A percentile compares a stretch with the other conserved stretches of the same genome.
phyloP scores from a whole-genome alignment of 306 rosid genomes.

The Crataegus laevigata region DNA sequence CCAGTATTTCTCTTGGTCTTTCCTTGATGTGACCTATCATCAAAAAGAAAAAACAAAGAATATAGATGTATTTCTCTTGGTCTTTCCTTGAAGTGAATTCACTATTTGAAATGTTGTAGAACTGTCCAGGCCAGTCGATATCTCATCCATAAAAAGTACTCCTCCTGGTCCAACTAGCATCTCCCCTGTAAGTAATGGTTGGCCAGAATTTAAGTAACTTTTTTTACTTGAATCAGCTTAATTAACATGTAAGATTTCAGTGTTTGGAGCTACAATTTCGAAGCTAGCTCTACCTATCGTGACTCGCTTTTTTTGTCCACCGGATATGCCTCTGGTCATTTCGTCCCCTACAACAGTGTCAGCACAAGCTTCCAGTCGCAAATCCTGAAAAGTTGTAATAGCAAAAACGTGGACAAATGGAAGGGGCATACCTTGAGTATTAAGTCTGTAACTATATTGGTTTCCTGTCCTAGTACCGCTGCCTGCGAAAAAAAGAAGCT shows the following conservation, averaged over 20 bases:
- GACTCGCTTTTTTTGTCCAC: no score
- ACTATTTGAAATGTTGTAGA: constrained; percentile 57
- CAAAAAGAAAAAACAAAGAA: no score
- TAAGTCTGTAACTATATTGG: constrained; percentile 34
- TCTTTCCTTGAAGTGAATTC: no score
- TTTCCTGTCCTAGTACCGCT: constrained; percentile 28
- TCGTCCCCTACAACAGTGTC: constrained; percentile 36
- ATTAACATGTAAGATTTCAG: no score
- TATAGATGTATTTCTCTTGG: no score
- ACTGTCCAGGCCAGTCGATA: constrained; percentile 51
- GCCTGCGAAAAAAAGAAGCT: constrained; percentile 13
- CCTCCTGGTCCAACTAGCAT: constrained; percentile 58
- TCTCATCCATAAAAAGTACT: constrained; percentile 51
- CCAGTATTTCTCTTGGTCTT: constrained; percentile 61
- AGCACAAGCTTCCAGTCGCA: constrained; percentile 43
- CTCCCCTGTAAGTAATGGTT: constrained; percentile 26
- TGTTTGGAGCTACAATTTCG: no score
- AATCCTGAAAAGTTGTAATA: constrained; percentile 12
- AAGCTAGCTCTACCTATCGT: no score
- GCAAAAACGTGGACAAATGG: no score
- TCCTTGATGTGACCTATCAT: constrained; percentile 45
- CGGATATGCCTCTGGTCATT: constrained; percentile 27
- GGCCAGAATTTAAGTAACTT: no score
- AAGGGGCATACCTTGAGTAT: constrained; percentile 26
- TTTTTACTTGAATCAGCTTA: no score